phyloP scores from a whole-genome alignment of 2,329 filamentous ascomycete species.

The Boeremia exigua region DNA sequence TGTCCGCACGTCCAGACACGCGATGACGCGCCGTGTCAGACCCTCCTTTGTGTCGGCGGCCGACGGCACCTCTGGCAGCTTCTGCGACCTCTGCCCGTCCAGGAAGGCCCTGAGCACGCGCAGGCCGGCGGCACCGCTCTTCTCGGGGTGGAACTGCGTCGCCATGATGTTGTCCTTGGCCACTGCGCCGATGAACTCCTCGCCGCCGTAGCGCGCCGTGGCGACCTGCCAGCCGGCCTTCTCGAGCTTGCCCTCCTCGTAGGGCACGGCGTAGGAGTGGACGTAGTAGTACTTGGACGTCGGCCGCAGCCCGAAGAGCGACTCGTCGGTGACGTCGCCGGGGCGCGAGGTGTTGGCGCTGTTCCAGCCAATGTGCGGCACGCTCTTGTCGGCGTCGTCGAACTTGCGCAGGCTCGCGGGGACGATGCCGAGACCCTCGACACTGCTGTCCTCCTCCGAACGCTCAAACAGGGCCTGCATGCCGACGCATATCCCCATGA shows the following conservation, averaged over 20 bases:
- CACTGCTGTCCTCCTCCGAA: slow-evolving; percentile 76
- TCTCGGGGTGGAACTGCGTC: slow-evolving; percentile 97
- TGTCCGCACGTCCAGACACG: slow-evolving; percentile 91
- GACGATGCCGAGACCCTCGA: slow-evolving; percentile 78
- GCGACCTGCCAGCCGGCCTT: slow-evolving; percentile 89
- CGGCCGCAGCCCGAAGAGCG: slow-evolving; percentile 78
- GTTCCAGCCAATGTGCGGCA: slow-evolving; percentile 99
- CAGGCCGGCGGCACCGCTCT: slow-evolving; percentile 88
- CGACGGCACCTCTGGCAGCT: slow-evolving; percentile 54
- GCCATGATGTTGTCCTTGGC: slow-evolving; percentile 84
- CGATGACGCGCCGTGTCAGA: slow-evolving; percentile 90
- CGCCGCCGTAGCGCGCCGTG: slow-evolving; percentile 82
- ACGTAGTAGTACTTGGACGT: slow-evolving; percentile 98
- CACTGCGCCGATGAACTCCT: slow-evolving; percentile 91
- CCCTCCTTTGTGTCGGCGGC: slow-evolving; percentile 61
- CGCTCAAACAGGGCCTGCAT: slow-evolving; percentile 88
- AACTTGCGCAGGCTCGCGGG: slow-evolving; percentile 76
- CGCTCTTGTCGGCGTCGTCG: slow-evolving; percentile 77
- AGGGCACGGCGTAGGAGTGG: slow-evolving; percentile 88
- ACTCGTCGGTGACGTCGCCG: slow-evolving; percentile 53
- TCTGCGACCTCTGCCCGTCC: slow-evolving; percentile 67
- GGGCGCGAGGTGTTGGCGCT: slow-evolving; percentile 70
- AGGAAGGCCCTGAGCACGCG: slow-evolving; percentile 86
- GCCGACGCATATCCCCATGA: slow-evolving; percentile 97
- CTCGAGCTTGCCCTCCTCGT: slow-evolving; percentile 75